phyloP scores from a whole-genome alignment of 1,284 basidiomycete genomes.

The Ganoderma leucocontextum region DNA sequence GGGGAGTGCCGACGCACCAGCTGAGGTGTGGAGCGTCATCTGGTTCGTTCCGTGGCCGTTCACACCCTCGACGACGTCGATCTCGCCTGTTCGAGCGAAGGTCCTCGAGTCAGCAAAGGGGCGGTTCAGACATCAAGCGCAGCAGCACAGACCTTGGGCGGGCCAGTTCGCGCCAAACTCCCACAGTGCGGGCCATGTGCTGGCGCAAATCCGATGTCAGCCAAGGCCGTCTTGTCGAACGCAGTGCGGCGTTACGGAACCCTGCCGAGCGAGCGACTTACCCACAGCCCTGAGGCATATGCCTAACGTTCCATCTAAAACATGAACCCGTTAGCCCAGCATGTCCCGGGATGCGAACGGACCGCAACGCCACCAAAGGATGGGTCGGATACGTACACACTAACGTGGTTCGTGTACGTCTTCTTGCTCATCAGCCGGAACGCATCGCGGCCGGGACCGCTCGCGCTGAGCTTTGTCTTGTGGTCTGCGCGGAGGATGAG shows the following conservation, averaged over 20 bases:
- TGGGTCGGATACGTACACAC: constrained; percentile 53
- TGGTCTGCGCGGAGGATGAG: constrained; percentile 59
- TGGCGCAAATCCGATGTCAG: not conserved
- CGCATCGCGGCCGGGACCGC: constrained; percentile 65
- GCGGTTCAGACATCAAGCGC: no score
- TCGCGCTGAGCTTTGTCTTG: constrained; percentile 51
- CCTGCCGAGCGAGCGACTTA: constrained; percentile 46
- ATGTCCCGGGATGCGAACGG: not conserved
- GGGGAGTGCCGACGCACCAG: constrained; percentile 40
- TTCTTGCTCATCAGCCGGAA: constrained; percentile 63
- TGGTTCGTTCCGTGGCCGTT: constrained; percentile 64
- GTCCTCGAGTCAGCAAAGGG: no score
- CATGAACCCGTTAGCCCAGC: not conserved
- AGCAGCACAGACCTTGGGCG: not conserved
- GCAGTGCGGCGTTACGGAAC: not conserved
- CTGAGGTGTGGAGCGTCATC: constrained; percentile 68
- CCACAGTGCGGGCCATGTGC: not conserved
- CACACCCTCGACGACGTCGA: constrained; percentile 77
- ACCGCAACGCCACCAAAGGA: not conserved
- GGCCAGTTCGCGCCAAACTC: not conserved
- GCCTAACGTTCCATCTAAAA: constrained; percentile 58
- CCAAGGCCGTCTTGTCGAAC: not conserved
- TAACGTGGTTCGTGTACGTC: constrained; percentile 60
- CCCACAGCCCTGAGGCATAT: constrained; percentile 73
- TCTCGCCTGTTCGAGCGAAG: constrained; percentile 53